Base-by-base conservation (phyloP, 176 grass and related monocot genomes). In the Alloteropsis semialata region DNA sequence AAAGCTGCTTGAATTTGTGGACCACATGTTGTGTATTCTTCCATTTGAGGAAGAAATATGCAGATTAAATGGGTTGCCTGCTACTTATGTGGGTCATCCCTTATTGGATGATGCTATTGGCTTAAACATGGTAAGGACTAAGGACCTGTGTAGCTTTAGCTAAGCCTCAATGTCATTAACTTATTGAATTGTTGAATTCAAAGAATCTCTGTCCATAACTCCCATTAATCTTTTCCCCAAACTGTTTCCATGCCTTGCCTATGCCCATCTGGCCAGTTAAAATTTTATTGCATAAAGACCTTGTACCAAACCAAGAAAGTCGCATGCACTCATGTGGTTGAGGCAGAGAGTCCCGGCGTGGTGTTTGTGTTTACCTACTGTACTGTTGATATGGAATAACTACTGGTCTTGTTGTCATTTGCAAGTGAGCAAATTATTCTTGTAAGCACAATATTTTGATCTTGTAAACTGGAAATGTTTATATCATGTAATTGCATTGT, bases 11-110 rank as follows among this genome's bases (percentile, higher is more conserved):
- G 49, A 58, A 78, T 93, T 95, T 76, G 87, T 98, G 77, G 96
- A 98, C 71, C 96, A 98, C 82, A 69, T 98, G 69, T 72, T 98
- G 75, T 98, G 92, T 67, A 95, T 98, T 69, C 90, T 98, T 81
- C 96, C 96, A n/a, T 98, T 98, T 88, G 96, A 98, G 82, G 96
- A 89, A 51, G 82, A 91, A 88, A 86, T 90, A 84, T 98, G 96
- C 71, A 92, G 78, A 65, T 55, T 89, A 71, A 91, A 95, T 88
- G 88, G 90, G 75, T 76, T 98, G 61, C 56, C 90, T 73, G 90
- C 95, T 82, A 98, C 90, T 82, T 98, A 98, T 84, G 92, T 98
- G 76, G 95, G 95, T 13, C 95, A 98, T 81, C 95, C 95, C 11
- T 78, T 95, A 76, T 66, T 98, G 59, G 92, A 95, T 48, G 95